Conservation (phyloP, 768 basidiomycete species). For the Pisolithus orientalis region DNA sequence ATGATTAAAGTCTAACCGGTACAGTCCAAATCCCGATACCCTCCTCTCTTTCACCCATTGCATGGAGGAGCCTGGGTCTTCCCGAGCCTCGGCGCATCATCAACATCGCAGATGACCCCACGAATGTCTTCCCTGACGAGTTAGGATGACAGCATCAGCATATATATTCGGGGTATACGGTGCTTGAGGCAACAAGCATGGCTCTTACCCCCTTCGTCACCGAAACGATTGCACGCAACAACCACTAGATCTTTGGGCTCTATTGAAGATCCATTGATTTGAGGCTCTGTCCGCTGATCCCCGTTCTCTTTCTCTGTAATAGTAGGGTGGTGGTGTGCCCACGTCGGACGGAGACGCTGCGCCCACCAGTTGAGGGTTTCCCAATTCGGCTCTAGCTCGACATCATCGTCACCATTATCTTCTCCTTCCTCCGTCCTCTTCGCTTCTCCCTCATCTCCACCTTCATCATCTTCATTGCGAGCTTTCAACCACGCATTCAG, state of each 20-base stretch:
- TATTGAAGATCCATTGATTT: slow-evolving; percentile 4
- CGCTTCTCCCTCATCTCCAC: slow-evolving; percentile 22
- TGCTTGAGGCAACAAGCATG: neutral
- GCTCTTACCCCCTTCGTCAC: slow-evolving; percentile 67
- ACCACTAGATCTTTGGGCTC: slow-evolving; percentile 48
- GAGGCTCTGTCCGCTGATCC: slow-evolving; percentile 5
- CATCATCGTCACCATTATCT: slow-evolving; percentile 8
- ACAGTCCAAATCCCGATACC: slow-evolving; percentile 49
- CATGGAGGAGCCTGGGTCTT: slow-evolving; percentile 46
- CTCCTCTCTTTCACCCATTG: slow-evolving; percentile 56
- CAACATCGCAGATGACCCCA: slow-evolving; percentile 69
- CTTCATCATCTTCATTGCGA: slow-evolving; percentile 23
- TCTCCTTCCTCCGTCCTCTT: slow-evolving; percentile 8
- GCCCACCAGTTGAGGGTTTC: slow-evolving; percentile 75
- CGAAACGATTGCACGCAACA: slow-evolving; percentile 73
- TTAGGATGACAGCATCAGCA: neutral
- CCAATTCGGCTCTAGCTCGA: slow-evolving; percentile 37
- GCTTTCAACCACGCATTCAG: slow-evolving; percentile 76
- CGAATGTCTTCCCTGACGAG: slow-evolving; percentile 58
- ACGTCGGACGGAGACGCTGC: slow-evolving; percentile 51
- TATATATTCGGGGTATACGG: neutral
- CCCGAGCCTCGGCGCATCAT: slow-evolving; percentile 45
- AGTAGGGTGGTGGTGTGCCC: slow-evolving; percentile 31
- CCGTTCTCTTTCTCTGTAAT: slow-evolving; percentile 9
- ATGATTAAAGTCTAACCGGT: slow-evolving; percentile 1